These are phyloP conservation scores for Phytophthora crassamura DNA, from an alignment of 352 stramenopile species.

Conservation along the genomic window DNA sequence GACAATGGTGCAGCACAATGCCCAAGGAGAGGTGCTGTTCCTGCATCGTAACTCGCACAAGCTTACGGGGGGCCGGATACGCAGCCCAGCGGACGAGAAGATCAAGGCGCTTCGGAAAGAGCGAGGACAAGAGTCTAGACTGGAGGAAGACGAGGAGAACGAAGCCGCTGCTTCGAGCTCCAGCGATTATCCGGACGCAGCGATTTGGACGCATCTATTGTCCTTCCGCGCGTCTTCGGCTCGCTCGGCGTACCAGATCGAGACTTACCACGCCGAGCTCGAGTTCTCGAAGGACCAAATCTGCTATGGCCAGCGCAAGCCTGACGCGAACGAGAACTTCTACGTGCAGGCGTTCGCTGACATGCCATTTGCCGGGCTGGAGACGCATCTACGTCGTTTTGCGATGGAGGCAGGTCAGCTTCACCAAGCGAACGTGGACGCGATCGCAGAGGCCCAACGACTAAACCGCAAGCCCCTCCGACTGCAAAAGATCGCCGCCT, in stretches of 20 bases:
- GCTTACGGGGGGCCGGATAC: conserved; percentile 33
- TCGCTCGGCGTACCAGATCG: conserved; percentile 48
- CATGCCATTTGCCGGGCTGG: conserved; percentile 31
- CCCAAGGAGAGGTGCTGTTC: conserved; percentile 53
- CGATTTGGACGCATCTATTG: conserved; percentile 68
- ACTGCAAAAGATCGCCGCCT: conserved; percentile 9
- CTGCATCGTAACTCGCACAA: conserved; percentile 78
- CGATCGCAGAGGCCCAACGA: conserved; percentile 9
- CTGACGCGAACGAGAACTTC: conserved; percentile 37
- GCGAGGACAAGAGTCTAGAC: neutral
- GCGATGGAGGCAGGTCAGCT: conserved; percentile 33
- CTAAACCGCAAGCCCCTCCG: conserved; percentile 11
- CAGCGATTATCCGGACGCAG: conserved; percentile 36
- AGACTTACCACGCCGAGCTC: conserved; percentile 53
- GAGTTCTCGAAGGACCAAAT: conserved; percentile 50
- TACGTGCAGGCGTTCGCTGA: conserved; percentile 27
- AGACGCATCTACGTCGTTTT: conserved; percentile 33
- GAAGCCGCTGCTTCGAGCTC: neutral
- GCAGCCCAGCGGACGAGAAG: conserved; percentile 14
- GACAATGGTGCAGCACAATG: conserved; percentile 35
- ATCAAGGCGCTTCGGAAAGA: neutral
- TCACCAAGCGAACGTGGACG: conserved; percentile 16
- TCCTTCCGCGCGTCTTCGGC: conserved; percentile 51
- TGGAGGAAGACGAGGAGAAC: neutral
- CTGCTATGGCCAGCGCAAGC: conserved; percentile 51